Conservation (phyloP, 169 alveolate genomes). For the Perkinsus marinus region DNA sequence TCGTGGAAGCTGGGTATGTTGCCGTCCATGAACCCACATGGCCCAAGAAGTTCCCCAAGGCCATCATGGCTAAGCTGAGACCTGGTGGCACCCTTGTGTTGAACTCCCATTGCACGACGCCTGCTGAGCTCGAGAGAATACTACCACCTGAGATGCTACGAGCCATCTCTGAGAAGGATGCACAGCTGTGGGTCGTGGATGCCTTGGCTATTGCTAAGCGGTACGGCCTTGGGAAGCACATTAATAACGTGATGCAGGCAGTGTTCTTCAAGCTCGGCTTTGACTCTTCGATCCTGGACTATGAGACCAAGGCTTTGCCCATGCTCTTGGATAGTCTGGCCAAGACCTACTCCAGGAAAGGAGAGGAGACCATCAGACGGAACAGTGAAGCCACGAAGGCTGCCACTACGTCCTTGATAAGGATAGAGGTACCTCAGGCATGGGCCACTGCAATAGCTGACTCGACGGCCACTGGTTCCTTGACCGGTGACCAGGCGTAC, state of each 20-base stretch:
- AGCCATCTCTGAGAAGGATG: constrained; percentile 15
- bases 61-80: constrained; percentile 9
- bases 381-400: constrained; percentile 28
- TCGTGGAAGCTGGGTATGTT: constrained; percentile 27
- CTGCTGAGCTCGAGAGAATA: constrained; percentile 8
- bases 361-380: constrained; percentile 21
- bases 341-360: constrained; percentile 41
- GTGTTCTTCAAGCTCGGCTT: constrained; percentile 30
- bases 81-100: constrained; percentile 35
- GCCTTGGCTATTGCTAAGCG: constrained; percentile 30
- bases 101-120: constrained; percentile 33
- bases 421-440: background rate
- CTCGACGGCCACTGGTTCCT: constrained; percentile 28
- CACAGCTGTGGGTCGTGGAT: constrained; percentile 27
- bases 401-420: constrained; percentile 11
- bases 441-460: constrained; percentile 12
- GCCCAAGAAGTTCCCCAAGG: constrained; percentile 5
- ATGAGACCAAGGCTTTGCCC: constrained; percentile 18
- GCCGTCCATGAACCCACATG: constrained; percentile 41
- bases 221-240: constrained; percentile 34
- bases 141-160: constrained; percentile 13
- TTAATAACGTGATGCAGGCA: constrained; percentile 30
- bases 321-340: background rate
- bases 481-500: constrained; percentile 12
- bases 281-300: constrained; percentile 22